Evolutionary conservation across 139 green algal genomes (phyloP).

Genomic region (Chlamydomonas asymmetrica): DNA sequence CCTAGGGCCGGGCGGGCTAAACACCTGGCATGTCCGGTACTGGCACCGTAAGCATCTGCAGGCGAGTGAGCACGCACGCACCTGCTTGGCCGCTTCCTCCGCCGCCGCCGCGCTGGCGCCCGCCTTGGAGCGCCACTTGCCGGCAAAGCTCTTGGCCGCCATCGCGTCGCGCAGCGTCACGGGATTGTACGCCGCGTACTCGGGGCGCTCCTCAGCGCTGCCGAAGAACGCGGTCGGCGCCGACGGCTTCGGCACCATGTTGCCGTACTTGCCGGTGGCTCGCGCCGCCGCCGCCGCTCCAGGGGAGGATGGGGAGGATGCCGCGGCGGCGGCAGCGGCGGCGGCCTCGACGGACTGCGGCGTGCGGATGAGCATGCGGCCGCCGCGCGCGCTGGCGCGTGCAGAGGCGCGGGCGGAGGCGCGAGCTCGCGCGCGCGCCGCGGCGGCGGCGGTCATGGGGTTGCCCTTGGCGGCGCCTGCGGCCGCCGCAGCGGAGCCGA

Average conservation of each 20-base stretch:
- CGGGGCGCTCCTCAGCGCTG: conserved; percentile 5
- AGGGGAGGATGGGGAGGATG: not conserved
- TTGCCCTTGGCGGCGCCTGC: not conserved
- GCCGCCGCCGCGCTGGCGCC: not conserved
- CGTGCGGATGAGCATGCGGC: too few relatives aligned
- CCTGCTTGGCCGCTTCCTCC: not conserved
- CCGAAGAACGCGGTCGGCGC: conserved; percentile 27
- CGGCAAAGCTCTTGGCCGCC: not conserved
- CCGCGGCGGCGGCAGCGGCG: not conserved
- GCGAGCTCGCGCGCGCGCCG: not conserved
- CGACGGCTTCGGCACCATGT: conserved; percentile 6
- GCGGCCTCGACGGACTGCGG: not conserved
- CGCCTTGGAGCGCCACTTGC: not conserved
- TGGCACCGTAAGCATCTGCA: too few relatives aligned
- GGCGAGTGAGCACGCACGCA: too few relatives aligned
- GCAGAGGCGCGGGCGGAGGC: not conserved
- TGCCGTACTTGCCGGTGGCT: conserved; percentile 9
- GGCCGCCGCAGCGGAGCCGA: conserved; percentile 2
- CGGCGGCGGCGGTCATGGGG: too few relatives aligned
- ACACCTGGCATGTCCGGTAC: too few relatives aligned
- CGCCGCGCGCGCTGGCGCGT: too few relatives aligned
- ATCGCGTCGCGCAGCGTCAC: not conserved
- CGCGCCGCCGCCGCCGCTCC: not conserved
- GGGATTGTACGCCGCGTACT: conserved; percentile 3
- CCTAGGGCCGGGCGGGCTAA: too few relatives aligned